These are phyloP conservation scores for Diplodia scrobiculata DNA, from an alignment of 2,329 filamentous ascomycete genomes.

Conservation along the genomic window DNA sequence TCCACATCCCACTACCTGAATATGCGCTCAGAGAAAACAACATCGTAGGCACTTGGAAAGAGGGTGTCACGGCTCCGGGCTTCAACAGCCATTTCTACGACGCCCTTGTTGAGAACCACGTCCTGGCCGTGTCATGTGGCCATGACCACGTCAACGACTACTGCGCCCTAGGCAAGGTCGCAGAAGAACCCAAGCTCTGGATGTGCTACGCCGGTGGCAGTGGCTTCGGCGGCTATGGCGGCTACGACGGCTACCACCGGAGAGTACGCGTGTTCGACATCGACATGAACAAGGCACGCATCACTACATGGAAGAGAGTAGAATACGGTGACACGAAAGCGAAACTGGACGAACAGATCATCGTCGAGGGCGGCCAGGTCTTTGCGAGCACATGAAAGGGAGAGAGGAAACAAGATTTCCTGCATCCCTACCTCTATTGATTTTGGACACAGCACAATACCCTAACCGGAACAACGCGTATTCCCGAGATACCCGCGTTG, in stretches of 20 bases:
- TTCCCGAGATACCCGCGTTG: constrained; percentile 20
- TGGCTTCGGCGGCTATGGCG: constrained; percentile 93
- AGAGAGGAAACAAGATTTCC: not conserved
- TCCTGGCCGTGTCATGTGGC: constrained; percentile 86
- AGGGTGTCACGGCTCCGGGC: constrained; percentile 80
- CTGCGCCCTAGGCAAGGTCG: constrained; percentile 66
- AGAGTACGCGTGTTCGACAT: constrained; percentile 88
- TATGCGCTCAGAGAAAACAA: constrained; percentile 65
- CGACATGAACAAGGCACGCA: constrained; percentile 84
- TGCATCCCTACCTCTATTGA: constrained; percentile 3
- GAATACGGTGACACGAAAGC: constrained; percentile 63
- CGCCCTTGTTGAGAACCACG: constrained; percentile 79
- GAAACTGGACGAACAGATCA: constrained; percentile 61
- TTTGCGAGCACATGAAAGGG: constrained; percentile 9
- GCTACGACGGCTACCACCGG: constrained; percentile 82
- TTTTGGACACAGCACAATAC: constrained; percentile 19
- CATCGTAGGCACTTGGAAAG: constrained; percentile 72
- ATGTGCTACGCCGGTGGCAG: constrained; percentile 96
- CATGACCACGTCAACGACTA: constrained; percentile 99
- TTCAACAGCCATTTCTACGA: constrained; percentile 95
- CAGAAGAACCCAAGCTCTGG: constrained; percentile 68
- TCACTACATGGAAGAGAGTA: constrained; percentile 88
- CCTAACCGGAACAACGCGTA: constrained; percentile 18
- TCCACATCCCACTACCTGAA: constrained; percentile 94
- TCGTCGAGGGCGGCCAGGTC: constrained; percentile 62